A percentile compares a stretch with the other conserved stretches of the same genome.
Evolutionary conservation across 2,329 filamentous ascomycete species (phyloP).

Genomic region (Ophiostoma tasmaniense): DNA sequence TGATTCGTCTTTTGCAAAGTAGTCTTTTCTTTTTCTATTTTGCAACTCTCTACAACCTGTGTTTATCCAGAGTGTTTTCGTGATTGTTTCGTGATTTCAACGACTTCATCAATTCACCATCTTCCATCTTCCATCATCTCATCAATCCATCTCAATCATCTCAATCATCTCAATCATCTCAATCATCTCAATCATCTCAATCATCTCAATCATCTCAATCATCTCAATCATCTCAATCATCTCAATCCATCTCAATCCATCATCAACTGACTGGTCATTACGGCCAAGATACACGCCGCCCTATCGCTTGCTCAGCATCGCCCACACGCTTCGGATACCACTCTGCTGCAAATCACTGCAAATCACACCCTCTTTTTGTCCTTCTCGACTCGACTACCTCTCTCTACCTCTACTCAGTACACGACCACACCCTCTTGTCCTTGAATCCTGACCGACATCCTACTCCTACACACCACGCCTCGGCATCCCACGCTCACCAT

Average conservation of each 20-base stretch:
- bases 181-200: no score
- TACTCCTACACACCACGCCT: neutral
- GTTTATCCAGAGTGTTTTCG: no score
- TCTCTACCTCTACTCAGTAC: neutral
- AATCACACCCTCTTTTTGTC: neutral
- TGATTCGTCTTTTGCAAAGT: neutral
- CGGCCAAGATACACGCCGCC: neutral
- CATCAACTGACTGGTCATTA: neutral
- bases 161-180: no score
- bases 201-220: no score
- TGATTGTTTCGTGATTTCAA: neutral
- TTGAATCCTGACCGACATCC: neutral
- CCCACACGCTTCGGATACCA: neutral
- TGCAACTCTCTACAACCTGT: neutral
- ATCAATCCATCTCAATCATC: no score
- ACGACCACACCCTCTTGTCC: neutral
- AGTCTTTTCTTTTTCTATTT: neutral
- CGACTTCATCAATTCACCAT: neutral
- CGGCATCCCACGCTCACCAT: neutral
- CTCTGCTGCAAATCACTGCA: neutral
- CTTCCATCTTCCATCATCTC: no score
- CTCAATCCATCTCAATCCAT: neutral
- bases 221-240: neutral
- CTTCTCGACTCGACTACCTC: neutral
- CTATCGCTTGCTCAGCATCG: neutral